phyloP scores from a whole-genome alignment of 495 filamentous ascomycete genomes.

The Bryoglossum gracile region DNA sequence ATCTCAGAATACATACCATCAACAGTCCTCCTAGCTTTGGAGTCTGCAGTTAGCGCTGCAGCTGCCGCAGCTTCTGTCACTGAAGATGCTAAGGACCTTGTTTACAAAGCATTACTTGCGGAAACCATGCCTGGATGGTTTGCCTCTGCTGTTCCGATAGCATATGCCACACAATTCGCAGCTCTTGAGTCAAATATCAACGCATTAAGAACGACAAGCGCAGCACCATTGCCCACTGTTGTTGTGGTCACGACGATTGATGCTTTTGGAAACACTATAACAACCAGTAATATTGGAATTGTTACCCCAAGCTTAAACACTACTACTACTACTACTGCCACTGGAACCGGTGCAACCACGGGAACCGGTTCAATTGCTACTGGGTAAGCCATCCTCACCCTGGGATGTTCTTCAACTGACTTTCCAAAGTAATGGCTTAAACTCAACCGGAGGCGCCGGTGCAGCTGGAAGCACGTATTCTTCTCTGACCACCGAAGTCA shows the following conservation, averaged over 20 bases:
- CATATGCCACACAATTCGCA: conserved; percentile 7
- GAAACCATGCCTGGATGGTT: conserved; percentile 16
- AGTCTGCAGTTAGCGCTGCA: conserved; percentile 12
- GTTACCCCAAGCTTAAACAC: neutral
- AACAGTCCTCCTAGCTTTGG: conserved; percentile 1
- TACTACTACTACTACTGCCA: neutral
- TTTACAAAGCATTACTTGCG: conserved; percentile 9
- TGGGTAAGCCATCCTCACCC: neutral
- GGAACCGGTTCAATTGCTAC: too few relatives aligned
- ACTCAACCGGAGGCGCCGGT: neutral
- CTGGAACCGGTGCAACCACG: too few relatives aligned
- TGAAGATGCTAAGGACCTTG: conserved; percentile 10
- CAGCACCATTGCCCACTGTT: neutral
- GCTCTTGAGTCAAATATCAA: conserved; percentile 9
- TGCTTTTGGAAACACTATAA: conserved; percentile 4
- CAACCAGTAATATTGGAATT: conserved; percentile 2
- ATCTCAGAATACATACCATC: conserved; percentile 19
- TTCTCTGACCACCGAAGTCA: conserved; percentile 4
- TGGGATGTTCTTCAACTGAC: neutral
- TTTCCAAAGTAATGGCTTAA: neutral
- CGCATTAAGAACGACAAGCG: neutral
- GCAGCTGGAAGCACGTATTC: neutral
- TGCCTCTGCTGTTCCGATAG: conserved; percentile 15
- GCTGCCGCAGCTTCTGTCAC: conserved; percentile 11
- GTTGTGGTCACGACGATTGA: conserved; percentile 6